phyloP scores from a whole-genome alignment of 495 filamentous ascomycete species.

The Jackrogersella minutella region DNA sequence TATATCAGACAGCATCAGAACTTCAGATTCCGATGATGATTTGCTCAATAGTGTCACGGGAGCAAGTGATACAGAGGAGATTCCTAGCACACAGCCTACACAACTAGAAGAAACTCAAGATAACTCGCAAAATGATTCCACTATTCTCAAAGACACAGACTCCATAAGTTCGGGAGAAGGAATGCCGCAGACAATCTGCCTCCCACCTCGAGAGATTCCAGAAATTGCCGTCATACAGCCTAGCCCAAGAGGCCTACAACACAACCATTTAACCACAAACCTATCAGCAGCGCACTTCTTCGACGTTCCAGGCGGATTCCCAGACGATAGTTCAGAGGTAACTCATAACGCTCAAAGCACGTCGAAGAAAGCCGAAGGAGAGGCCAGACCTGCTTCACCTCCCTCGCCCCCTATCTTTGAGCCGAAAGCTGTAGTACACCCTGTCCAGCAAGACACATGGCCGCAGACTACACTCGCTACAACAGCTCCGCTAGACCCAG shows the following conservation, averaged over 20 bases:
- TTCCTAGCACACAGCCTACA: constrained; percentile 41
- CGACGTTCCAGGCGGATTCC: constrained; percentile 56
- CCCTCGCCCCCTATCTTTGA: constrained; percentile 29
- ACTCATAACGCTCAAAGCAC: not conserved
- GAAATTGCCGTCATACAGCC: constrained; percentile 51
- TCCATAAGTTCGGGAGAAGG: no score
- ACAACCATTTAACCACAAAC: constrained; percentile 2
- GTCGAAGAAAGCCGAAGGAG: not conserved
- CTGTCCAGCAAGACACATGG: constrained; percentile 13
- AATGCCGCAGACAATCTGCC: not conserved
- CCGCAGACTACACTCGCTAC: constrained; percentile 40
- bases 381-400: not conserved
- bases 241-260: constrained; percentile 40
- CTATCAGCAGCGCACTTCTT: constrained; percentile 37
- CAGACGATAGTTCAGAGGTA: constrained; percentile 47
- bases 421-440: constrained; percentile 25
- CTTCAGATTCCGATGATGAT: constrained; percentile 41
- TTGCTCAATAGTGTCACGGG: constrained; percentile 22
- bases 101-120: constrained; percentile 28
- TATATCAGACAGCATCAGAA: constrained; percentile 54
- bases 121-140: constrained; percentile 11
- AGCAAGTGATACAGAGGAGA: constrained; percentile 21
- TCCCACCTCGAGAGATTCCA: constrained; percentile 25
- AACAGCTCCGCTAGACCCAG: constrained; percentile 10
- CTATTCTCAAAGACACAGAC: constrained; percentile 1